Percentiles rank a stretch among this genome's conserved stretches.
These are phyloP conservation scores for Neurospora intermedia DNA, from an alignment of 495 filamentous ascomycete genomes.

Conservation along the genomic window DNA sequence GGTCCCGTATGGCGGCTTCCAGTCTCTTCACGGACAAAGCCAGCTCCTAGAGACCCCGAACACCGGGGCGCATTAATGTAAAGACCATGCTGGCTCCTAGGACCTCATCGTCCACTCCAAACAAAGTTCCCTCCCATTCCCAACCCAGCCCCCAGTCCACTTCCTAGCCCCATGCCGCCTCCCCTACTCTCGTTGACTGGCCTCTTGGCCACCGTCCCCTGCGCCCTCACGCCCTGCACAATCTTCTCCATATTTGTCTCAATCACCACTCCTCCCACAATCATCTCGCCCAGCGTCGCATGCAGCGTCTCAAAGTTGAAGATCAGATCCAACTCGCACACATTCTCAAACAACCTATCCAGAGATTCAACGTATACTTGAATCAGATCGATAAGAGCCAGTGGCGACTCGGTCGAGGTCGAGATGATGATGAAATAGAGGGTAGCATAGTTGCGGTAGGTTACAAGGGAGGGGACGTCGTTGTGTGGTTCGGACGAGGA, in stretches of 20 bases:
- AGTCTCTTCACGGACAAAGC: neutral
- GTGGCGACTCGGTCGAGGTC: slow-evolving; percentile 92
- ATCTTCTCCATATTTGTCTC: slow-evolving; percentile 86
- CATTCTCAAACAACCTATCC: slow-evolving; percentile 92
- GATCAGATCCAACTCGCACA: slow-evolving; percentile 95
- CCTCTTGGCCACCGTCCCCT: slow-evolving; percentile 68
- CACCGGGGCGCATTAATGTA: neutral
- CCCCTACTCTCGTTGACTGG: slow-evolving; percentile 43
- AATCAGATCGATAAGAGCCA: slow-evolving; percentile 90
- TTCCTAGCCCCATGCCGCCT: slow-evolving; percentile 6
- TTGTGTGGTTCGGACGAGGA: slow-evolving; percentile 57
- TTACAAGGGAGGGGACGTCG: slow-evolving; percentile 88
- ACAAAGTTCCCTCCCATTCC: slow-evolving; percentile 48
- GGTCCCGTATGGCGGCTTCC: neutral
- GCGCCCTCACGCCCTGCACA: slow-evolving; percentile 68
- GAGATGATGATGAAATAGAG: slow-evolving; percentile 98
- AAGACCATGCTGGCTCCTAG: no score
- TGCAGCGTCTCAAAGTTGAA: slow-evolving; percentile 98
- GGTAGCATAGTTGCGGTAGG: slow-evolving; percentile 96
- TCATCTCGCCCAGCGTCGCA: slow-evolving; percentile 84
- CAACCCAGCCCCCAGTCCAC: slow-evolving; percentile 31
- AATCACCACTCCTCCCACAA: slow-evolving; percentile 90
- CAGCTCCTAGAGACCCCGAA: neutral
- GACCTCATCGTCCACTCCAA: slow-evolving; percentile 41
- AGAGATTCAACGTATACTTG: slow-evolving; percentile 96